A percentile compares a stretch with the other conserved stretches of the same genome.
phyloP scores from a whole-genome alignment of 2,329 filamentous ascomycete species.

The Thielaviopsis musarum region DNA sequence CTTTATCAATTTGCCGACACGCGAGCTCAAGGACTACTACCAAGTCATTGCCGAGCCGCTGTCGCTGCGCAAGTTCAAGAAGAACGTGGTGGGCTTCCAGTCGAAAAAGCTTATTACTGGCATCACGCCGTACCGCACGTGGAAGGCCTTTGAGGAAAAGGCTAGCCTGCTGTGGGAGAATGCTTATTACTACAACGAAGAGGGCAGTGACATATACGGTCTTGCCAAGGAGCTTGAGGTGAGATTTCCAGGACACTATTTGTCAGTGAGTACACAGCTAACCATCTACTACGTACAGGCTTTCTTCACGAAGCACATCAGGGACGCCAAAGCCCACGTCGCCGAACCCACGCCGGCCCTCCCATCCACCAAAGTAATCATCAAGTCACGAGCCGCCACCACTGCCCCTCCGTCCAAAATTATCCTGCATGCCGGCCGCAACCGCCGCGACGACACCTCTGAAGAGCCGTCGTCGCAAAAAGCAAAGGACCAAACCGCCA shows the following conservation, averaged over 20 bases:
- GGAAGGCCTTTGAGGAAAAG: slow-evolving; percentile 67
- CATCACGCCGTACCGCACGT: slow-evolving; percentile 57
- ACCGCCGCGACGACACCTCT: slow-evolving; percentile 1
- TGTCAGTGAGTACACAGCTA: neutral
- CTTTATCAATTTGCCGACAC: slow-evolving; percentile 63
- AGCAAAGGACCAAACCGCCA: neutral
- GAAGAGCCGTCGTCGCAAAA: slow-evolving; percentile 1
- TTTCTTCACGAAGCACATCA: slow-evolving; percentile 50
- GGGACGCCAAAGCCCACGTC: slow-evolving; percentile 55
- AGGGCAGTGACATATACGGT: slow-evolving; percentile 68
- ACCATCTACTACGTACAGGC: slow-evolving; percentile 27
- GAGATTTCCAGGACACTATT: slow-evolving; percentile 12
- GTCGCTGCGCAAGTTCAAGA: slow-evolving; percentile 61
- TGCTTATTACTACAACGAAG: slow-evolving; percentile 79
- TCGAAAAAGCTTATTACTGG: slow-evolving; percentile 49
- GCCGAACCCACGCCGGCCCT: slow-evolving; percentile 42
- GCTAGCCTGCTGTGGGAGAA: slow-evolving; percentile 74
- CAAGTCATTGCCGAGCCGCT: slow-evolving; percentile 65
- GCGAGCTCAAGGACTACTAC: slow-evolving; percentile 71
- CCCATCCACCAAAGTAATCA: slow-evolving; percentile 25
- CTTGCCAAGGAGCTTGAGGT: slow-evolving; percentile 70
- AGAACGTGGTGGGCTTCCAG: slow-evolving; percentile 56
- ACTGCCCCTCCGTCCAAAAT: slow-evolving; percentile 30
- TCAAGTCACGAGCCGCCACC: slow-evolving; percentile 9
- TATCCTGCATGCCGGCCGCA: slow-evolving; percentile 47